phyloP scores from a whole-genome alignment of 2,329 filamentous ascomycete species.

The Mollisiaceae sp. region DNA sequence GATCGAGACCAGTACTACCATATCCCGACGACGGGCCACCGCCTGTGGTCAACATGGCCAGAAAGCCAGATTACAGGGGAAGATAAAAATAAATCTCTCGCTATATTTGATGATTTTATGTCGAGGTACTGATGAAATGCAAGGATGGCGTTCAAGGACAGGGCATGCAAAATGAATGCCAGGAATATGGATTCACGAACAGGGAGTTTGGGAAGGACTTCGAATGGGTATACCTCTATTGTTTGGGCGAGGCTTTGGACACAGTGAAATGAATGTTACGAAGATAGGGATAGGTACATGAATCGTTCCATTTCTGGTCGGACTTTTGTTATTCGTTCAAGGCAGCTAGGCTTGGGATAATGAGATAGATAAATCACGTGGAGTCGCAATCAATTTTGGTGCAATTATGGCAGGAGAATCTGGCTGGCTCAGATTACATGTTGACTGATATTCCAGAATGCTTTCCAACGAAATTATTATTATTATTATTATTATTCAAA shows the following conservation, averaged over 20 bases:
- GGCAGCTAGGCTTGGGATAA: neutral
- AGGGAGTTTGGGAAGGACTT: neutral
- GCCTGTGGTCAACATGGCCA: constrained; percentile 81
- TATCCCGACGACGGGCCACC: constrained; percentile 87
- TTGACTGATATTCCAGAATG: too few relatives aligned
- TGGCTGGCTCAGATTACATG: too few relatives aligned
- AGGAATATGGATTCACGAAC: neutral
- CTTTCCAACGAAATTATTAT: too few relatives aligned
- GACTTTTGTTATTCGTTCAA: neutral
- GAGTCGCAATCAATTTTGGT: too few relatives aligned
- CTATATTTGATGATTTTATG: neutral
- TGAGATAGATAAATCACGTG: too few relatives aligned
- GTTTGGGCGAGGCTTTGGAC: neutral
- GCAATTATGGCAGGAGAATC: too few relatives aligned
- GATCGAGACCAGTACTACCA: constrained; percentile 48
- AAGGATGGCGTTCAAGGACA: neutral
- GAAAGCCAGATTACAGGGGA: constrained; percentile 65
- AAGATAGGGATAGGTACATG: neutral
- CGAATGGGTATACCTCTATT: neutral
- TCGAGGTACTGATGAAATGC: neutral
- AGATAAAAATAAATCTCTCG: neutral
- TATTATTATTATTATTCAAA: too few relatives aligned
- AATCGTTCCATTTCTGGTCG: neutral
- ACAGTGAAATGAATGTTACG: neutral
- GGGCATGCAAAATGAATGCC: neutral